These are phyloP conservation scores for Candida peoriensis DNA, from an alignment of 805 yeast species.

Conservation along the genomic window DNA sequence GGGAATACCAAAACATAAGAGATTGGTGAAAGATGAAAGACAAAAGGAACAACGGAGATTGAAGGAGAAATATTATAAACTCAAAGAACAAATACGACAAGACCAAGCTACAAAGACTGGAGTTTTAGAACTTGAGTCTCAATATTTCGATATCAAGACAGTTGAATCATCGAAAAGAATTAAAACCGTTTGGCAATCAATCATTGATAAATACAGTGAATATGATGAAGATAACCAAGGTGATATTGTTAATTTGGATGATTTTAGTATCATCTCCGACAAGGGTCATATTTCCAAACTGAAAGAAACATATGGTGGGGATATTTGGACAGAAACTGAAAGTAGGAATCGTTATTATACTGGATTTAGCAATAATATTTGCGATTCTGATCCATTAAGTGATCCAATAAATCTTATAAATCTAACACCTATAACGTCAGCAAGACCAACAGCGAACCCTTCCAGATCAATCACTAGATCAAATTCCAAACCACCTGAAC, in stretches of 20 bases:
- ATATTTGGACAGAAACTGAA: conserved; percentile 17
- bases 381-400: conserved; percentile 2
- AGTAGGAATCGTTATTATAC: not conserved
- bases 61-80: conserved; percentile 1
- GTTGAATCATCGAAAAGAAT: conserved; percentile 21
- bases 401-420: conserved; percentile 5
- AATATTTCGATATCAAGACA: conserved; percentile 7
- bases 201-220: conserved; percentile 27
- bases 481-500: not conserved
- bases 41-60: not conserved
- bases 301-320: conserved; percentile 4
- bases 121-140: conserved; percentile 3
- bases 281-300: conserved; percentile 18
- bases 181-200: conserved; percentile 27
- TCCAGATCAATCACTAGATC: not conserved
- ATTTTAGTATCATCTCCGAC: conserved; percentile 17
- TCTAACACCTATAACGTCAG: conserved; percentile 1
- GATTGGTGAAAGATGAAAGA: conserved; percentile 1
- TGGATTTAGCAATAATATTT: not conserved
- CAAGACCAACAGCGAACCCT: not conserved
- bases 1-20: too few species aligned
- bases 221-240: conserved; percentile 28
- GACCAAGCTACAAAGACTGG: not conserved
- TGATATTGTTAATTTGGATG: conserved; percentile 27
- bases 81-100: conserved; percentile 2